Evolutionary conservation across 2,329 filamentous ascomycete genomes (phyloP), one percentile per base, ranked within the genome.

Genomic region (Fusarium nygamai): DNA sequence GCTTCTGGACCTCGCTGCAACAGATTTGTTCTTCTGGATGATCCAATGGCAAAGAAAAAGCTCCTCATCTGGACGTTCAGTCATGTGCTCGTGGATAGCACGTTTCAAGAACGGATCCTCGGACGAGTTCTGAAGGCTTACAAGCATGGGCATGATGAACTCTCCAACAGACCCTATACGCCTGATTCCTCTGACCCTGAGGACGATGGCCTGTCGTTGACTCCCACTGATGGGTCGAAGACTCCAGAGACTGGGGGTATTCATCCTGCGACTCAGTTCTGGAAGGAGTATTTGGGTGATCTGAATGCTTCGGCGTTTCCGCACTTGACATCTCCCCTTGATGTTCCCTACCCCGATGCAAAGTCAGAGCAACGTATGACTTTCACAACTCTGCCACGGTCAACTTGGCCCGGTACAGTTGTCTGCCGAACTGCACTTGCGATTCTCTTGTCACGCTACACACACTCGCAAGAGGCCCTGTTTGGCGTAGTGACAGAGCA

Each of bases 301-400:
- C 22, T 68, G 17, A 33, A 66, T 61, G 65, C 65, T 20, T 68
- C 61, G 19, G 39, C 54, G 10, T 68, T 68, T 17, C 61, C 65
- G 10, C 54, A 66, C 34, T 16, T 61, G 17, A 6, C 22, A 38
- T 36, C 34, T 8, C 61, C 33, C 0, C 19, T 68, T 11, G 20
- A 12, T 11, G 13, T 29, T 10, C 47, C 62, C 20, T 43, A 12
- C n/a, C 65, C 65, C 11, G 11, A 43, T 11, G 6, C 34, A 3
- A 29, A n/a, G 34, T 22, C 24, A 9, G 36, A 66, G 12, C 47
- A 68, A 14, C 34, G 8, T 4, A 22, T 56, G 5, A 3, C 31
- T 2, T 61, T 38, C 24, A 0, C 61, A 4, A 3, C 0, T 9
- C 20, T 27, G 13, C 2, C 29, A 1, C 34, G 22, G 6, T 9